Percentiles rank a stretch among this genome's conserved stretches.
Evolutionary conservation across 805 yeast species (phyloP).

Genomic region (Nakazawaea wyomingensis): DNA sequence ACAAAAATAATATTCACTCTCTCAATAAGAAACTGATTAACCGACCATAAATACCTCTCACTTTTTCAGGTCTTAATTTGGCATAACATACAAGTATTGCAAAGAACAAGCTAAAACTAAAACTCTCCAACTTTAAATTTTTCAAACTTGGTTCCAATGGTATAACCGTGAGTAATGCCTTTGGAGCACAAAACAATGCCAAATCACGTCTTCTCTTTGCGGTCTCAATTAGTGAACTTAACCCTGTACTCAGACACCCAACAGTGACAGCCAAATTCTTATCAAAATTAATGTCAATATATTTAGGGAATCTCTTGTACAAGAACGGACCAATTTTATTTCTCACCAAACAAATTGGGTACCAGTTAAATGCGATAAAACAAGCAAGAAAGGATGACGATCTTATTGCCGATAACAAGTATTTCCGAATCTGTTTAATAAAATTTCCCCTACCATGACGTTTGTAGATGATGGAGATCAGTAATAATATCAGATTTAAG

Average conservation of each 20-base stretch:
- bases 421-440: constrained; percentile 11
- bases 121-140: constrained; percentile 21
- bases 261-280: constrained; percentile 32
- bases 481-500: constrained; percentile 30
- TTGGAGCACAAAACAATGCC: constrained; percentile 40
- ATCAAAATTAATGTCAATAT: constrained; percentile 26
- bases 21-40: constrained; percentile 20
- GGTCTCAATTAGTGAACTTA: constrained; percentile 35
- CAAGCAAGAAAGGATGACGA: constrained; percentile 40
- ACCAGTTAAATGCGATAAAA: constrained; percentile 40
- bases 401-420: constrained; percentile 24
- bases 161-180: constrained; percentile 10
- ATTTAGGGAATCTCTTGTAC: neutral
- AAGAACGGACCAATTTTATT: constrained; percentile 33
- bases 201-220: constrained; percentile 39
- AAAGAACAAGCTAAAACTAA: constrained; percentile 30
- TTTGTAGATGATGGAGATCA: constrained; percentile 11
- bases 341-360: constrained; percentile 40
- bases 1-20: too few species aligned
- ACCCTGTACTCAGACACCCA: constrained; percentile 38
- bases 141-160: constrained; percentile 6
- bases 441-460: constrained; percentile 15
- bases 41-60: constrained; percentile 33
- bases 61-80: constrained; percentile 24
- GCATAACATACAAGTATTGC: constrained; percentile 32